phyloP scores from a whole-genome alignment of 306 rosid species.

The Hylodesmum podocarpum region DNA sequence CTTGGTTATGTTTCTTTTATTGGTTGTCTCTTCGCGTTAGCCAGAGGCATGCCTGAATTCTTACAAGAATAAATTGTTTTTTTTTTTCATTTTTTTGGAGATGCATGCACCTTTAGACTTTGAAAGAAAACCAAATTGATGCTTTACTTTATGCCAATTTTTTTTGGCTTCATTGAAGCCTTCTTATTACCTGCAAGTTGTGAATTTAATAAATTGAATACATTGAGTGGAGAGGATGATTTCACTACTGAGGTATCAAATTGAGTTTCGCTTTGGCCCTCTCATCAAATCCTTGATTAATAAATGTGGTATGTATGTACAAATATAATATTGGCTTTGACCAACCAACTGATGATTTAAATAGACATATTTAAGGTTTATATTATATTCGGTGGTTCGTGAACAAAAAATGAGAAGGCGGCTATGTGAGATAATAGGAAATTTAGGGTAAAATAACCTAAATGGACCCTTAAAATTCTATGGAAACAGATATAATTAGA shows the following conservation, averaged over 20 bases:
- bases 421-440: too few relatives aligned
- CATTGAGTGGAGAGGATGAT: background rate
- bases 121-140: background rate
- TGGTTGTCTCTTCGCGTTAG: background rate
- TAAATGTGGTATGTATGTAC: background rate
- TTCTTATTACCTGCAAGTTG: background rate
- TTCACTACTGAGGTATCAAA: too few relatives aligned
- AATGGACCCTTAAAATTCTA: too few relatives aligned
- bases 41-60: background rate
- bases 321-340: background rate
- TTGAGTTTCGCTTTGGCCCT: background rate
- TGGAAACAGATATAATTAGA: too few relatives aligned
- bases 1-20: background rate
- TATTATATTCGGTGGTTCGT: too few relatives aligned
- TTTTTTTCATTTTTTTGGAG: slow-evolving; percentile 13
- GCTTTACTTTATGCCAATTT: background rate
- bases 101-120: background rate
- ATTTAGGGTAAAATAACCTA: too few relatives aligned
- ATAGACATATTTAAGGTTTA: background rate
- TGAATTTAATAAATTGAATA: background rate
- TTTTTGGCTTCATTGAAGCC: background rate
- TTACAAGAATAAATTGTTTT: slow-evolving; percentile 12
- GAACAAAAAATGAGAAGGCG: too few relatives aligned
- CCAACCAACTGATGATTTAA: background rate
- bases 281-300: too few relatives aligned